Conservation (phyloP, 768 basidiomycete genomes). For the Suillus subalutaceus region DNA sequence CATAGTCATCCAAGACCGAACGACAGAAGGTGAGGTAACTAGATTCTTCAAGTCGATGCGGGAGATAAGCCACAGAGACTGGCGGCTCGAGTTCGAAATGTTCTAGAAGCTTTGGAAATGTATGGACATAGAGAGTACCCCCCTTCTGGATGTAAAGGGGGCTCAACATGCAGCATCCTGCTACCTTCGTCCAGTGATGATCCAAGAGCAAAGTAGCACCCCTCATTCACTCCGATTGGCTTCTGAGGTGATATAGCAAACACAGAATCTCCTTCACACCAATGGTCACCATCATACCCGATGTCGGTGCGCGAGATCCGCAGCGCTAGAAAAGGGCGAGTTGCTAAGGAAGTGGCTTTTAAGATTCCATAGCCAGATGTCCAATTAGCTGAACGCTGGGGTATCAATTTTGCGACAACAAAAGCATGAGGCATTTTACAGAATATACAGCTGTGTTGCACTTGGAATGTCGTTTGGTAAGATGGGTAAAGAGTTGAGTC, state of each 20-base stretch:
- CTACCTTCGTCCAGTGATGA: background rate
- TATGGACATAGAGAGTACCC: constrained; percentile 6
- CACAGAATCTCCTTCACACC: background rate
- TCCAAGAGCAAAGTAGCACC: constrained; percentile 3
- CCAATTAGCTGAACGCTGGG: background rate
- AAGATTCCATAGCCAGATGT: background rate
- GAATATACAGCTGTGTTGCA: no score
- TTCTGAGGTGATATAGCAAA: background rate
- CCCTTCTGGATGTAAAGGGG: background rate
- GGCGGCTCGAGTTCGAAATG: no score
- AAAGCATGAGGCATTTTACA: no score
- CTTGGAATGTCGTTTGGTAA: no score
- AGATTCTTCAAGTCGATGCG: background rate
- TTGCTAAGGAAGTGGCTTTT: background rate
- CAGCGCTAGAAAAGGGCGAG: constrained; percentile 4
- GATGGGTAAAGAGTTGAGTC: no score
- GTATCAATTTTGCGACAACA: background rate
- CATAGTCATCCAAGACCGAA: no score
- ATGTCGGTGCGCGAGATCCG: background rate
- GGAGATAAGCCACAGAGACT: no score
- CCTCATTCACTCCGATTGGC: background rate
- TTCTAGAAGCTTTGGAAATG: constrained; percentile 7
- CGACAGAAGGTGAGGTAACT: no score
- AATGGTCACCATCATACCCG: background rate
- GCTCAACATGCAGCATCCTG: background rate